Evolutionary conservation across 352 stramenopile genomes (phyloP), one percentile per base, ranked within the genome.

Genomic region (Phytophthora europaea): DNA sequence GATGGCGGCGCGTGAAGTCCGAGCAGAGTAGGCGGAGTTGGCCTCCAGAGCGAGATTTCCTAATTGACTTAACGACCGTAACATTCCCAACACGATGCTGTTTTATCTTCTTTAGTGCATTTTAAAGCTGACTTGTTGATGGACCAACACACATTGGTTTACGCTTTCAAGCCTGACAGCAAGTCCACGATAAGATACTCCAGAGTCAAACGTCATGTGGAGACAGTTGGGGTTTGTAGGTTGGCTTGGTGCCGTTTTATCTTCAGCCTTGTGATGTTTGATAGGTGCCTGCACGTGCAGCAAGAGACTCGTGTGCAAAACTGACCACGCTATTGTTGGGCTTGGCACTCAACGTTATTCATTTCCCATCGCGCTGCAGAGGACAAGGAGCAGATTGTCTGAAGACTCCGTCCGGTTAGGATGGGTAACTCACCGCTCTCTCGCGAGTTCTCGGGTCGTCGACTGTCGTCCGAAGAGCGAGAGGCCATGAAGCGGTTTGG

Each of bases 401-500:
- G 10, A 51, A 61, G 8, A 23, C 28, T 36, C 34, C 55, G 3
- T 47, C 15, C 15, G 55, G 47, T 15, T 8, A 59, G 31, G 6
- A 94, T 94, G 87, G 87, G 87, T 34, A 94, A 94, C 67, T 84
- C 85, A 10, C 58, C 85, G 20, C 54, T 94, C 43, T 84, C 73
- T 10, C 73, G 82, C 45, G 87, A 92, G 47, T 88, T 90, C 61
- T 83, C 82, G 15, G 76, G 75, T 26, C 77, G 84, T 28, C 76
- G 81, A 6, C 51, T 92, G 51, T 80, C 84, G 26, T 47, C 61
- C 4, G 81, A 91, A 22, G 88, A 92, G 57, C 84, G 86, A 23
- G 83, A 91, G 36, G 83, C 86, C 28, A 85, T 89, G 79, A 93
- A 93, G 60, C 87, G 90, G 9, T 95, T 95, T 64, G 83, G 79